Conservation (phyloP, 495 filamentous ascomycete genomes). For the Penicillium canariense region DNA sequence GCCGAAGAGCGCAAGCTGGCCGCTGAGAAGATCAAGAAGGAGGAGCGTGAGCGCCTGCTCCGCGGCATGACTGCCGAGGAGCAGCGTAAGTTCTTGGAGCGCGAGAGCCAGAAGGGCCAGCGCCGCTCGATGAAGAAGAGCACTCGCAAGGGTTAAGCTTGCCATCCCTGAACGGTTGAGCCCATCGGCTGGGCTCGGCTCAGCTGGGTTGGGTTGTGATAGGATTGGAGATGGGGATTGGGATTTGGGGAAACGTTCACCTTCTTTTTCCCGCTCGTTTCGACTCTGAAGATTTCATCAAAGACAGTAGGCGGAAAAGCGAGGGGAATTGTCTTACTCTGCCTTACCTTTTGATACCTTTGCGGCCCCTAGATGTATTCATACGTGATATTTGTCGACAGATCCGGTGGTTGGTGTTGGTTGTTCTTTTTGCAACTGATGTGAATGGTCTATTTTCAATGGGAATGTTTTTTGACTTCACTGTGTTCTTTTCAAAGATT, state of each 20-base stretch:
- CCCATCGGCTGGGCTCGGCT: background rate
- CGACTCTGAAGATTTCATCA: background rate
- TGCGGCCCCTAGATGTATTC: constrained; percentile 24
- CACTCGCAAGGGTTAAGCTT: constrained; percentile 44
- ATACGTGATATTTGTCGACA: constrained; percentile 13
- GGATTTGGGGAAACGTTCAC: constrained; percentile 13
- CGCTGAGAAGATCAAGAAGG: constrained; percentile 84
- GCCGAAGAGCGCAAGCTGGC: constrained; percentile 79
- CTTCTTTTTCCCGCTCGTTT: constrained; percentile 16
- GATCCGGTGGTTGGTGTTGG: constrained; percentile 5
- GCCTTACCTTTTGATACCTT: constrained; percentile 24
- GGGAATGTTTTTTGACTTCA: constrained; percentile 1
- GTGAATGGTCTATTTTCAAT: constrained; percentile 7
- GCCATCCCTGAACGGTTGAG: background rate
- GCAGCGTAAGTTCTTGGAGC: constrained; percentile 92
- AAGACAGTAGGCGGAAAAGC: background rate
- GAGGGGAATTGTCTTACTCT: constrained; percentile 25
- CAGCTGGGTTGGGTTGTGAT: background rate
- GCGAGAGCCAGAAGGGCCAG: constrained; percentile 79
- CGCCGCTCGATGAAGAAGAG: constrained; percentile 71
- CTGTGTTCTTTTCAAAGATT: background rate
- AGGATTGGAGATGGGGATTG: background rate
- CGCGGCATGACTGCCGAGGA: constrained; percentile 85
- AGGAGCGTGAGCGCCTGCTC: constrained; percentile 82
- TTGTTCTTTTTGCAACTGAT: constrained; percentile 1